Conservation (phyloP, 2,329 filamentous ascomycete species). For the Ophiocordyceps polyrhachis-furcata region DNA sequence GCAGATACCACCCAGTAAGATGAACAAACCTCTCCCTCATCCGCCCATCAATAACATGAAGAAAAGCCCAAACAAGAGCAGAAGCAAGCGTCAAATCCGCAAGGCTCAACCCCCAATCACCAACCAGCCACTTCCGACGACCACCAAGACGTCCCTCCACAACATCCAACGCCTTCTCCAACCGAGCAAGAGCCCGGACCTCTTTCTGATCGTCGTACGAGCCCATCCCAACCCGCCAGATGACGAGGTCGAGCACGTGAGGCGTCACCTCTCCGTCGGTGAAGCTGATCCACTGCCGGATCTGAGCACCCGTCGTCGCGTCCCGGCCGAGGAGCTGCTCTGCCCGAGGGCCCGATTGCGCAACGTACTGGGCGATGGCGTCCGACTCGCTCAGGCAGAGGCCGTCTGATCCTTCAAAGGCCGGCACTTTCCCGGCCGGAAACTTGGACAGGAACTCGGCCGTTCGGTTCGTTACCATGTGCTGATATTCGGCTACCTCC, state of each 20-base stretch:
- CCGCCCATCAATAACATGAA: background rate
- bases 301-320: background rate
- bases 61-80: background rate
- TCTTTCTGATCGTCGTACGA: background rate
- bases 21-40: background rate
- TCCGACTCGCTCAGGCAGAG: background rate
- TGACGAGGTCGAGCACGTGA: background rate
- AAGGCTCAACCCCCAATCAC: constrained; percentile 1
- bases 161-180: background rate
- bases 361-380: background rate
- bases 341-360: background rate
- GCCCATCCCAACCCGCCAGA: constrained; percentile 1
- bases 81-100: background rate
- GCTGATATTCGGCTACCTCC: constrained; percentile 1
- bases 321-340: background rate
- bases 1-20: background rate
- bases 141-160: background rate
- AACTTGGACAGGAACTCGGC: constrained; percentile 1
- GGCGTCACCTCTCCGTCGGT: background rate
- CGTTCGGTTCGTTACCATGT: constrained; percentile 1
- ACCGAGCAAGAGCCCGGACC: background rate
- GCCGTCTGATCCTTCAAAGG: constrained; percentile 1
- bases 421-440: background rate
- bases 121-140: constrained; percentile 1
- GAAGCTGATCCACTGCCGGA: constrained; percentile 1